phyloP scores from a whole-genome alignment of 805 yeast genomes.

The Ogataea trehaloabstinens region DNA sequence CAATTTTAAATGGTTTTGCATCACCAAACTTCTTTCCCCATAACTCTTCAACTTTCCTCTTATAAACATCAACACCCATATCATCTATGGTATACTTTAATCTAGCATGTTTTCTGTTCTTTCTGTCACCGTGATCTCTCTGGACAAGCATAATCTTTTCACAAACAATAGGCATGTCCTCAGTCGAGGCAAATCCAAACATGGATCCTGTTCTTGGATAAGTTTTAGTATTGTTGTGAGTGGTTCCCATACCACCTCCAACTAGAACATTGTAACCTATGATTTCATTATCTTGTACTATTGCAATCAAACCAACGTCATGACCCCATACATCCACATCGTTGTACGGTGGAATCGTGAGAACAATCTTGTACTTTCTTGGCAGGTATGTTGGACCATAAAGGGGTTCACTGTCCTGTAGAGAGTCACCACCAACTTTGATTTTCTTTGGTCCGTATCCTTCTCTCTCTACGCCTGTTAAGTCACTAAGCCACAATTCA shows the following conservation, averaged over 20 bases:
- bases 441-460: conserved; percentile 83
- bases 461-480: conserved; percentile 40
- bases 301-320: conserved; percentile 90
- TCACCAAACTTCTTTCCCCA: conserved; percentile 75
- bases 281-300: conserved; percentile 65
- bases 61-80: conserved; percentile 83
- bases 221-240: conserved; percentile 94
- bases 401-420: conserved; percentile 81
- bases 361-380: conserved; percentile 92
- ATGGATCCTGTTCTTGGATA: conserved; percentile 92
- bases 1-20: conserved; percentile 71
- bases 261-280: conserved; percentile 84
- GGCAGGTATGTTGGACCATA: conserved; percentile 88
- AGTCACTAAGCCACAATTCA: conserved; percentile 77
- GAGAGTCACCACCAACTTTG: conserved; percentile 85
- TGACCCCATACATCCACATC: conserved; percentile 97
- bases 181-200: conserved; percentile 72
- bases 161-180: conserved; percentile 72
- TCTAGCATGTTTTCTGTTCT: conserved; percentile 96
- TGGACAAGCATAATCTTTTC: conserved; percentile 93
- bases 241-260: conserved; percentile 99
- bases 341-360: conserved; percentile 93
- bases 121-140: conserved; percentile 92
- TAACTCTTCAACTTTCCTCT: conserved; percentile 74
- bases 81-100: conserved; percentile 95